Base-by-base conservation (phyloP, 129 eudicot genomes). In the Lactuca sativa region DNA sequence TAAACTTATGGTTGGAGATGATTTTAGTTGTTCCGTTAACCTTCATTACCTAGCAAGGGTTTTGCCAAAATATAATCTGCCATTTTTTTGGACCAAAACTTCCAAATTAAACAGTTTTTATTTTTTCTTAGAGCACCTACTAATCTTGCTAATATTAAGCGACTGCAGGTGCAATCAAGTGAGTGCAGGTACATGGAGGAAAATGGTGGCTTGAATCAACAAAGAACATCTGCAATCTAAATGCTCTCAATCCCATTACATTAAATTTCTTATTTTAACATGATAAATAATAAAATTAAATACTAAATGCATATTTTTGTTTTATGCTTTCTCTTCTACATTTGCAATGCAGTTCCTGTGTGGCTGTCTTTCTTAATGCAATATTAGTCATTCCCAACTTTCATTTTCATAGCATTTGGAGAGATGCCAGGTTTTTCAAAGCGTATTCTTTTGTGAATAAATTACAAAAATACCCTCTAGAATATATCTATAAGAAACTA, bases 301-400 rank as follows among this genome's bases (percentile, higher is more conserved):
- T n/a, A 12, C 15, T 0, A 6, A 17, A 31, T 62, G 11, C 56
- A 43, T 31, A 62, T 72, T 15, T 47, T 60, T n/a, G 14, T 67
- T 72, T 59, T 33, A 33, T 70, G 52, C 57, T 76, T 70, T 72
- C 9, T 36, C 52, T 53, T 70, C 13, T 75, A 93, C 97, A 87
- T 93, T 38, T 93, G 98, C 84, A 93, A 93, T 59, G 98, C 99
- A 32, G 99, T 93, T 79, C 95, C 99, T 72, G 99, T 93, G 74
- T 18, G 21, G 99, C 99, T 13, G 97, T 92, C n/a, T 93, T 86
- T 86, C 97, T 93, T 62, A 93, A 93, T 80, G 99, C 99, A 64
- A 93, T 97, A 34, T 87, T 93, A 34, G 86, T 93, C 41, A 87
- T 93, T 79, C 99, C 99, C 14, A 82, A 93, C 80, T 89, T 93